Evolutionary conservation across 495 filamentous ascomycete genomes (phyloP).

Genomic region (Talaromyces borbonicus): DNA sequence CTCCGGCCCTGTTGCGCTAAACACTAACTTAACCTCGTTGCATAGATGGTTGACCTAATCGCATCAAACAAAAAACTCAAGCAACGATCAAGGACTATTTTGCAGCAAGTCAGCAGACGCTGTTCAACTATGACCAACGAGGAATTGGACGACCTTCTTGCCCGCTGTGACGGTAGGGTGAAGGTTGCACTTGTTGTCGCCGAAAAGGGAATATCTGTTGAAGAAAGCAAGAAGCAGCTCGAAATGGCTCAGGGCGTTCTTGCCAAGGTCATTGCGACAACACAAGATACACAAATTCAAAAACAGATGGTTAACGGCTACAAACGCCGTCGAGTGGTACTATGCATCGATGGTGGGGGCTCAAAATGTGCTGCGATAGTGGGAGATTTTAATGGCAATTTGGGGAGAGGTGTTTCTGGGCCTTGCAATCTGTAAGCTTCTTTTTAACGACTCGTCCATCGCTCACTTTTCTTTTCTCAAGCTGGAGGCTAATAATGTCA

Average conservation of each 20-base stretch:
- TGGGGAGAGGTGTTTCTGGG: slow-evolving; percentile 18
- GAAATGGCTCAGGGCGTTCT: slow-evolving; percentile 19
- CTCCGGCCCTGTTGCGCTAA: background rate
- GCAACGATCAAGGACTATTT: slow-evolving; percentile 27
- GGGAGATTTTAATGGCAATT: slow-evolving; percentile 9
- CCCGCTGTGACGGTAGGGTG: slow-evolving; percentile 18
- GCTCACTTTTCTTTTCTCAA: background rate
- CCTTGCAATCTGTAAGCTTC: slow-evolving; percentile 30
- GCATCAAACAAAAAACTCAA: slow-evolving; percentile 29
- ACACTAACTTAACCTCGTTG: slow-evolving; percentile 2
- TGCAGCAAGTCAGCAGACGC: slow-evolving; percentile 18
- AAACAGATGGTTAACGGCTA: background rate
- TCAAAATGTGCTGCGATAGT: slow-evolving; percentile 27
- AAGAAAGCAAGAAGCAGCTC: slow-evolving; percentile 13
- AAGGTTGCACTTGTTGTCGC: slow-evolving; percentile 26
- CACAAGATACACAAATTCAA: background rate
- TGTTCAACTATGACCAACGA: slow-evolving; percentile 14
- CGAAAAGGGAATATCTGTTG: slow-evolving; percentile 15
- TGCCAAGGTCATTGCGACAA: slow-evolving; percentile 13
- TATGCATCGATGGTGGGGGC: slow-evolving; percentile 32
- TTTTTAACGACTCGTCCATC: too few species aligned
- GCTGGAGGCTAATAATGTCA: background rate
- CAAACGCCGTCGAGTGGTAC: slow-evolving; percentile 8
- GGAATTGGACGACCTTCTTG: slow-evolving; percentile 20
- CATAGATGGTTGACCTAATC: slow-evolving; percentile 30